Evolutionary conservation across 192 early-diverging fungal species (phyloP).

Genomic region (Mortierella claussenii): DNA sequence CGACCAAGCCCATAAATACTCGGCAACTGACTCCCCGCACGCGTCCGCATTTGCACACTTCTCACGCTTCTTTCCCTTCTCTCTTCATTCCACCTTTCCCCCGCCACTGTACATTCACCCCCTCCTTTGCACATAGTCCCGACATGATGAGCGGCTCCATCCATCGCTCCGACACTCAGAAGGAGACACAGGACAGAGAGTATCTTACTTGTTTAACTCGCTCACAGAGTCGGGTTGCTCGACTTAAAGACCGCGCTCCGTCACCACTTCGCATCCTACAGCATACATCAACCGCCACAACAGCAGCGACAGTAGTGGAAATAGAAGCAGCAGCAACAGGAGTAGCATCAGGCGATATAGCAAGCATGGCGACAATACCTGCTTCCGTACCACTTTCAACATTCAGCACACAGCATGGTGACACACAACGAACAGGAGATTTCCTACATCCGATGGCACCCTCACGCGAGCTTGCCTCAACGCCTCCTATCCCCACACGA

Average conservation of each 20-base stretch:
- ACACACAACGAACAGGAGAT: too few relatives aligned
- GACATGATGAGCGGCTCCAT: background rate
- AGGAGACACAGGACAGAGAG: slow-evolving; percentile 15
- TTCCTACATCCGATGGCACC: too few relatives aligned
- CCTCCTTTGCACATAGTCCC: background rate
- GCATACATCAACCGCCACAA: too few relatives aligned
- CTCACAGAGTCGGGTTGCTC: background rate
- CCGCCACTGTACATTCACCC: background rate
- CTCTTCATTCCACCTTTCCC: background rate
- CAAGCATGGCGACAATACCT: too few relatives aligned
- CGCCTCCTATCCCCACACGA: slow-evolving; percentile 10
- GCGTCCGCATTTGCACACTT: background rate
- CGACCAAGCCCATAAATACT: background rate
- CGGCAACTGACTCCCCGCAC: background rate
- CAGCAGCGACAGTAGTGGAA: background rate
- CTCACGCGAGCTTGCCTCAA: background rate
- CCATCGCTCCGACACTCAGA: slow-evolving; percentile 12
- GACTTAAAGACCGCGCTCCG: slow-evolving; percentile 8
- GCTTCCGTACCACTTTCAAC: too few relatives aligned
- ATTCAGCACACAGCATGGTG: too few relatives aligned
- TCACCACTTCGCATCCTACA: slow-evolving; percentile 12
- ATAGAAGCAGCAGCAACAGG: background rate
- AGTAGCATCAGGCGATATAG: too few relatives aligned
- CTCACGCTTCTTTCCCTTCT: background rate
- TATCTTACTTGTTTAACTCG: slow-evolving; percentile 2